phyloP scores from a whole-genome alignment of 2,329 filamentous ascomycete species.

The Albophoma yamanashiensis region DNA sequence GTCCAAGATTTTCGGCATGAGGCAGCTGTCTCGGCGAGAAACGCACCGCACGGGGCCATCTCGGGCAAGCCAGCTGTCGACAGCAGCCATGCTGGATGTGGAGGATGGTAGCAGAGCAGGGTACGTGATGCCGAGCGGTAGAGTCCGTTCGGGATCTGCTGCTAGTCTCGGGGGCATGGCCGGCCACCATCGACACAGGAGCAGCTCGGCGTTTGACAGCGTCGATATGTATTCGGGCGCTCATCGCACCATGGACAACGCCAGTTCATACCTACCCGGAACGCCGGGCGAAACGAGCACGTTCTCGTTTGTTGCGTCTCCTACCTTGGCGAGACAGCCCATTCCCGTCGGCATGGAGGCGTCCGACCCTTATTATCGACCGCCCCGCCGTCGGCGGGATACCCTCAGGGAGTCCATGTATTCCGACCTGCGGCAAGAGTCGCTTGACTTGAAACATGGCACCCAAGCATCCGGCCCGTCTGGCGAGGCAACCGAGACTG shows the following conservation, averaged over 20 bases:
- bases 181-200: conserved; percentile 33
- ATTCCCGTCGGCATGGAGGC: conserved; percentile 38
- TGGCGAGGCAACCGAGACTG: conserved; percentile 29
- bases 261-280: conserved; percentile 59
- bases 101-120: conserved; percentile 55
- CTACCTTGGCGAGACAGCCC: conserved; percentile 35
- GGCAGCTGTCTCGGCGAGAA: conserved; percentile 68
- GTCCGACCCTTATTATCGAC: conserved; percentile 79
- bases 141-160: conserved; percentile 50
- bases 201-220: conserved; percentile 44
- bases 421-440: conserved; percentile 18
- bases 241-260: conserved; percentile 42
- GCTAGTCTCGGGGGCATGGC: conserved; percentile 44
- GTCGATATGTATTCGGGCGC: conserved; percentile 33
- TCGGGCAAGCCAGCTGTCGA: conserved; percentile 74
- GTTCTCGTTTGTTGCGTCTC: conserved; percentile 59
- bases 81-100: conserved; percentile 64
- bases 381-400: conserved; percentile 60
- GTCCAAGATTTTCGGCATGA: conserved; percentile 83
- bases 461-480: conserved; percentile 22
- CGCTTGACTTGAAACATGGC: conserved; percentile 23
- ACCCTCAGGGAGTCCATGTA: conserved; percentile 34
- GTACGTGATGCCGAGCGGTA: conserved; percentile 41
- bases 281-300: conserved; percentile 61
- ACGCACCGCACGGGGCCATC: conserved; percentile 53